These are phyloP conservation scores for Candida pseudofarinosa DNA, from an alignment of 805 yeast genomes.

Conservation along the genomic window DNA sequence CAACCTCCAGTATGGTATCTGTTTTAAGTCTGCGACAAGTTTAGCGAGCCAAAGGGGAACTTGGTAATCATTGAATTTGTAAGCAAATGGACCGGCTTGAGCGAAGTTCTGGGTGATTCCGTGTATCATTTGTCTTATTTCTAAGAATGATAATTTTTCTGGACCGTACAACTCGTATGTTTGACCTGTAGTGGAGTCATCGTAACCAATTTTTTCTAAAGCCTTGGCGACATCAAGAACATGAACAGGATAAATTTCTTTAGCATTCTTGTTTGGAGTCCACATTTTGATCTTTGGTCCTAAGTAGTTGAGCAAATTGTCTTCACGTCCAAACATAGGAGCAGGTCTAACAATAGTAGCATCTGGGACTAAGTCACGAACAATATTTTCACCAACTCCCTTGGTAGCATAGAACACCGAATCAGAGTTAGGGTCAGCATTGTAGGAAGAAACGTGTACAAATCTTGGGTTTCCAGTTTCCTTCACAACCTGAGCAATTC, in stretches of 20 bases:
- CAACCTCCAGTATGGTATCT: constrained; percentile 41
- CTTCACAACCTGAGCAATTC: constrained; percentile 70
- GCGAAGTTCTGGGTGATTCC: constrained; percentile 51
- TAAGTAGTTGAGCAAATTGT: constrained; percentile 59
- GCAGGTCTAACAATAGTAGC: constrained; percentile 84
- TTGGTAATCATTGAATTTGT: constrained; percentile 39
- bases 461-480: constrained; percentile 70
- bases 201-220: constrained; percentile 72
- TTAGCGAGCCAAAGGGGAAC: constrained; percentile 45
- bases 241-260: constrained; percentile 67
- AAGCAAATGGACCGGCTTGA: constrained; percentile 42
- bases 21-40: constrained; percentile 41
- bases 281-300: constrained; percentile 55
- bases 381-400: constrained; percentile 72
- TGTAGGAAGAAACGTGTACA: constrained; percentile 76
- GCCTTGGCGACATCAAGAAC: constrained; percentile 76
- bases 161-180: constrained; percentile 72
- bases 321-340: constrained; percentile 74
- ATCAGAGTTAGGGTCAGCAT: constrained; percentile 63
- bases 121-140: constrained; percentile 68
- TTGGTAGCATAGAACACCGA: constrained; percentile 76
- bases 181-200: constrained; percentile 76
- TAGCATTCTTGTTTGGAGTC: constrained; percentile 62
- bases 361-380: constrained; percentile 62
- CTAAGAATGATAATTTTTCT: constrained; percentile 56